phyloP scores from a whole-genome alignment of 192 early-diverging fungal species.

The Linnemannia schmuckeri region DNA sequence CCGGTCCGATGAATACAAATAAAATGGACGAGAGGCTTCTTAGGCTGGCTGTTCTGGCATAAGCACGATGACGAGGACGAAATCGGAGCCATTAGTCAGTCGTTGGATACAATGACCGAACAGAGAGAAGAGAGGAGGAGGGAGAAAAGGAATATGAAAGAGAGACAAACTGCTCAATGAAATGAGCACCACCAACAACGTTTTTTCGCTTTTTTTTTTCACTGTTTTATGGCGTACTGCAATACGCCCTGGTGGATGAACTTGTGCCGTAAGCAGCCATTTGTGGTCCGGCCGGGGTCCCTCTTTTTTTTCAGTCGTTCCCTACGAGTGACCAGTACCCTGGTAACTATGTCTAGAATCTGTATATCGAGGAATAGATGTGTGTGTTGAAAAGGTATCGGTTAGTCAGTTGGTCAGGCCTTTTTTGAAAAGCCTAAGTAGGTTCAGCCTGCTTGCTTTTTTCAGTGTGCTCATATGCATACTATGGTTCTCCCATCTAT shows the following conservation, averaged over 20 bases:
- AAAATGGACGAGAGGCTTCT: not conserved
- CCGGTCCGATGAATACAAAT: not conserved
- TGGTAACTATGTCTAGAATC: not conserved
- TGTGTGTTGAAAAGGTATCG: not conserved
- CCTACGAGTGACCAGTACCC: not conserved
- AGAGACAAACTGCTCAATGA: slow-evolving; percentile 7
- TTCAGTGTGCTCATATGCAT: slow-evolving; percentile 1
- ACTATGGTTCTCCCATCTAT: not conserved
- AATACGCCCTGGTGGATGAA: not conserved
- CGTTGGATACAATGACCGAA: not conserved
- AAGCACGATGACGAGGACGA: not conserved
- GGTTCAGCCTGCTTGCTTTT: not conserved
- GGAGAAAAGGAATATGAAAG: not conserved
- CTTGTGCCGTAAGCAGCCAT: not conserved
- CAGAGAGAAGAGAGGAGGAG: not conserved
- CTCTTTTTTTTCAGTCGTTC: not conserved
- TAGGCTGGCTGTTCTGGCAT: not conserved
- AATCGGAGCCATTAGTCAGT: not conserved
- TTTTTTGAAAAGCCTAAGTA: not conserved
- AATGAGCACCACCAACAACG: not conserved
- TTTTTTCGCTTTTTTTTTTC: not conserved
- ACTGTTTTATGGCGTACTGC: not conserved
- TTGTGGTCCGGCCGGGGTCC: not conserved
- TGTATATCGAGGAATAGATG: not conserved
- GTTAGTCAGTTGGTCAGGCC: not conserved